phyloP scores from a whole-genome alignment of 805 yeast genomes.

The Metschnikowia cerradonensis region DNA sequence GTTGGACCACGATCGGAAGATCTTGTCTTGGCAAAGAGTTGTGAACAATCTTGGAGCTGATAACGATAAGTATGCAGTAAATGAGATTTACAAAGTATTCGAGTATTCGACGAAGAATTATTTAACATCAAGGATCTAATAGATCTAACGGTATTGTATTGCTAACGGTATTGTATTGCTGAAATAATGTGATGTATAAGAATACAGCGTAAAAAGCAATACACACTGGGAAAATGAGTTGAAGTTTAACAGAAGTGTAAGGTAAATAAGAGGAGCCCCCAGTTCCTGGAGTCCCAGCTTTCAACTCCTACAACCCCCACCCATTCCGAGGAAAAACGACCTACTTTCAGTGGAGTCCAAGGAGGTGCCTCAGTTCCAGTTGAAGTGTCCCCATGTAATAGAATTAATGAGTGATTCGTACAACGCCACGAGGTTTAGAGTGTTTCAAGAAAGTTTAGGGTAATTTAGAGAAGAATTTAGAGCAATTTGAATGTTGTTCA shows the following conservation, averaged over 20 bases:
- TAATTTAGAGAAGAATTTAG: no score
- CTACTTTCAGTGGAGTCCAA: slow-evolving; percentile 5
- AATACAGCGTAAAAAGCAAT: no score
- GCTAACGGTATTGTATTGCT: no score
- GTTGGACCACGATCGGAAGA: slow-evolving; percentile 63
- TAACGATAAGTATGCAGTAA: slow-evolving; percentile 65
- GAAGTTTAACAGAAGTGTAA: no score
- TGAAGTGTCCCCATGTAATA: neutral
- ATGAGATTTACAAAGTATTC: slow-evolving; percentile 65
- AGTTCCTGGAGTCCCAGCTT: slow-evolving; percentile 10
- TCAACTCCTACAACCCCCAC: slow-evolving; percentile 15
- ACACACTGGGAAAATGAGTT: no score
- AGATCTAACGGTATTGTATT: no score
- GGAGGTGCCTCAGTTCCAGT: slow-evolving; percentile 5
- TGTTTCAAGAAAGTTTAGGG: no score
- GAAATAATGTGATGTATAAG: no score
- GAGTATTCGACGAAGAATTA: slow-evolving; percentile 52
- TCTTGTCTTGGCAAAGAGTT: slow-evolving; percentile 70
- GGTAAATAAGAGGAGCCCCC: no score
- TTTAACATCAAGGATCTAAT: slow-evolving; percentile 22
- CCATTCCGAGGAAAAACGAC: slow-evolving; percentile 7
- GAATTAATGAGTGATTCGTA: no score
- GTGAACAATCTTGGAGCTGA: slow-evolving; percentile 66
- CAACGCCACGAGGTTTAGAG: no score
- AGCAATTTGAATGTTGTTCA: no score